Conservation (phyloP, 2,329 filamentous ascomycete genomes). For the Harringtonia lauricola region DNA sequence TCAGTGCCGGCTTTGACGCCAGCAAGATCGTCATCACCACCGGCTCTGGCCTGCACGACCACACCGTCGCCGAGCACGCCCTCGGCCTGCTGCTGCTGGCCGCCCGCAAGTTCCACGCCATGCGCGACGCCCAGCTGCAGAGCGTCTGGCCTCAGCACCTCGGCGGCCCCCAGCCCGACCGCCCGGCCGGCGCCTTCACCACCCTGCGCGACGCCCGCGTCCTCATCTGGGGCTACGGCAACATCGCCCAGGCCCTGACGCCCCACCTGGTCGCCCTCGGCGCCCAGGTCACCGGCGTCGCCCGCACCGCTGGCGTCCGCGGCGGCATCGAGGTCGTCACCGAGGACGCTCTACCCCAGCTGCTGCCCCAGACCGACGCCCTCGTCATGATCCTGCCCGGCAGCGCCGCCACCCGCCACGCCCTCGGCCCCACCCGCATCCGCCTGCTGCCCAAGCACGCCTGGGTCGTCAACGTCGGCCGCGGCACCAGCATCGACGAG, state of each 20-base stretch:
- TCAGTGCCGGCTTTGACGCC: slow-evolving; percentile 31
- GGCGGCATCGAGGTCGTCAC: slow-evolving; percentile 30
- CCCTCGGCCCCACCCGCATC: slow-evolving; percentile 26
- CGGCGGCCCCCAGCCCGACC: slow-evolving; percentile 26
- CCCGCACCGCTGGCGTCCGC: slow-evolving; percentile 43
- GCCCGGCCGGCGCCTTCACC: slow-evolving; percentile 25
- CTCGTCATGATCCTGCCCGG: slow-evolving; percentile 38
- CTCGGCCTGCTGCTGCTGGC: slow-evolving; percentile 28
- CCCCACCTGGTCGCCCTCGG: slow-evolving; percentile 33
- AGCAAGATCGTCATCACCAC: slow-evolving; percentile 27
- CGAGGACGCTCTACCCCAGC: slow-evolving; percentile 25
- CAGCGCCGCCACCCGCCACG: slow-evolving; percentile 26
- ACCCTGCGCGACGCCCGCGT: slow-evolving; percentile 31
- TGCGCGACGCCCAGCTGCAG: slow-evolving; percentile 33
- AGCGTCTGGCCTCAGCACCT: slow-evolving; percentile 33
- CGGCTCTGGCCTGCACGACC: slow-evolving; percentile 34
- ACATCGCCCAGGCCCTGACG: slow-evolving; percentile 33
- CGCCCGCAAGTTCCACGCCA: slow-evolving; percentile 28
- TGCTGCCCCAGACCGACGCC: slow-evolving; percentile 31
- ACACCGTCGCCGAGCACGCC: slow-evolving; percentile 36
- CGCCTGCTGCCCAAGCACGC: slow-evolving; percentile 27
- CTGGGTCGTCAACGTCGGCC: slow-evolving; percentile 33
- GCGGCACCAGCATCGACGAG: slow-evolving; percentile 37
- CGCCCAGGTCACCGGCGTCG: slow-evolving; percentile 47
- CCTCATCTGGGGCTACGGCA: slow-evolving; percentile 37